phyloP scores from a whole-genome alignment of 805 yeast genomes.

The Ogataea nonfermentans region DNA sequence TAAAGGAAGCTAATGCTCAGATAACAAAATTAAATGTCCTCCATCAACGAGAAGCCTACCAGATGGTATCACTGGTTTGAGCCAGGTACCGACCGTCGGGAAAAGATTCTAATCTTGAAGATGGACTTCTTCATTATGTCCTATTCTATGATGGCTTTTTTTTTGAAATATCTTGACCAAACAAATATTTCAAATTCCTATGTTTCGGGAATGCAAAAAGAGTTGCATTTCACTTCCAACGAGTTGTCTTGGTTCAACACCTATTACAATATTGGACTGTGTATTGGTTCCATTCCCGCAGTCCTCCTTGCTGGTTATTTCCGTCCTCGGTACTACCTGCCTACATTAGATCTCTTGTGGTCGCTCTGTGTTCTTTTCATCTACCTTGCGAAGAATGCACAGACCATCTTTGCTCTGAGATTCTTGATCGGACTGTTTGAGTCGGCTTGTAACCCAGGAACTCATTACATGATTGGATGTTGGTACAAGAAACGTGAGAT shows the following conservation, averaged over 20 bases:
- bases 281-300: slow-evolving; percentile 61
- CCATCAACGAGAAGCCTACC: slow-evolving; percentile 1
- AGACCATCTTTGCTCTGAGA: slow-evolving; percentile 54
- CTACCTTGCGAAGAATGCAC: slow-evolving; percentile 36
- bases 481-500: slow-evolving; percentile 57
- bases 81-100: slow-evolving; percentile 14
- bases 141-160: slow-evolving; percentile 28
- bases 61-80: slow-evolving; percentile 19
- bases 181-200: slow-evolving; percentile 57
- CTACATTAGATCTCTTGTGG: slow-evolving; percentile 53
- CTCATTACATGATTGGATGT: slow-evolving; percentile 39
- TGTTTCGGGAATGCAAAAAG: slow-evolving; percentile 67
- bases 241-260: slow-evolving; percentile 28
- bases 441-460: slow-evolving; percentile 36
- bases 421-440: slow-evolving; percentile 64
- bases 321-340: slow-evolving; percentile 47
- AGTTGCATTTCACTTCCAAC: slow-evolving; percentile 20
- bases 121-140: slow-evolving; percentile 35
- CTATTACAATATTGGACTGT: slow-evolving; percentile 45
- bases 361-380: slow-evolving; percentile 34
- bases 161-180: slow-evolving; percentile 53
- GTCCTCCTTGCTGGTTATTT: slow-evolving; percentile 41
- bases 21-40: slow-evolving; percentile 3
- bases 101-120: slow-evolving; percentile 15
- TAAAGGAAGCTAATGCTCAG: background rate